Evolutionary conservation across 305 asterid genomes (phyloP), one percentile per base, ranked within the genome.

Genomic region (Fraxinus platypoda): DNA sequence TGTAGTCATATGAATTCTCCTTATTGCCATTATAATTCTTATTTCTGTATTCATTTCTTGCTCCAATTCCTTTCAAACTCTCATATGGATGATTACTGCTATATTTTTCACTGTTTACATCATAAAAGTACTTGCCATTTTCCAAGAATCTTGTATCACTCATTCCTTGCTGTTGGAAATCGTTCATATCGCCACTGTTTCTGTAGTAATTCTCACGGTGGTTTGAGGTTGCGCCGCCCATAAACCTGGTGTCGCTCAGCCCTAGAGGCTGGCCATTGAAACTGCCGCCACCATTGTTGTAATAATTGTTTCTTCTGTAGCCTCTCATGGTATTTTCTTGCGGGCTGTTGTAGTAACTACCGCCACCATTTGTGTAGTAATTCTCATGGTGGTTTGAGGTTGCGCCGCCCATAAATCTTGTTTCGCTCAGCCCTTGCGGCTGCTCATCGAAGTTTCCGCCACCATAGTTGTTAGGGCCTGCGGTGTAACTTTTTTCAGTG

Each of bases 101-200:
- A 83, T 80, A 89, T 19, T 37, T 91, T 13, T 75, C 92, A 1
- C 87, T 35, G 46, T 83, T 88, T 4, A 90, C 33, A 59, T 88
- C 82, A 79, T 90, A 91, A 49, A 68, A 87, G 77, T 90, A 93
- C 82, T 83, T 92, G 13, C 97, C 97, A 41, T 89, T 87, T 23
- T 85, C 93, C 83, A 93, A 9, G 54, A 38, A 43, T 37, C 97
- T 89, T 0, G 97, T 93, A 43, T 93, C 98, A 84, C 98, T 94
- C 95, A 94, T 87, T 11, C 96, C 97, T 68, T 90, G 91, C 26
- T 84, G 89, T 86, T 81, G 87, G 74, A 80, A 78, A 2, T 79
- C 71, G 59, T 73, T 74, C 1, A 78, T 35, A 5, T 79, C 70
- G 13, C 83, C 89, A 49, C 85, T 87, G 82, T 43, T 26, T 59